phyloP scores from a whole-genome alignment of 768 basidiomycete genomes.

The Lactarius deliciosus region DNA sequence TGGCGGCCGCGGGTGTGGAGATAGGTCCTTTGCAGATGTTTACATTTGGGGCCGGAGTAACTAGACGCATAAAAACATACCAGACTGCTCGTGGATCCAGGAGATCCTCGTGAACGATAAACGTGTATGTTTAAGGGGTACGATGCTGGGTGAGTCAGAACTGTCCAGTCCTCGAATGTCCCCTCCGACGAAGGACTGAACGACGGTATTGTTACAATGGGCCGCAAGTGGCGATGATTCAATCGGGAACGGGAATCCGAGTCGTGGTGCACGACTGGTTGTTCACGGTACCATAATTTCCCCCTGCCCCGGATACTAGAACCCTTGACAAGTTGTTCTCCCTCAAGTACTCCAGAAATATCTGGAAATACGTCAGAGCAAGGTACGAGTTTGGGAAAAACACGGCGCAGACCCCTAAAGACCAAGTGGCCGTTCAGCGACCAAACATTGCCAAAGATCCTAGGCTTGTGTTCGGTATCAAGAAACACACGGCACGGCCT shows the following conservation, averaged over 20 bases:
- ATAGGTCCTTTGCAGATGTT: not conserved
- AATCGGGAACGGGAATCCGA: not conserved
- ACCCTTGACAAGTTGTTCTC: not conserved
- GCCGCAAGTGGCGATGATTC: not conserved
- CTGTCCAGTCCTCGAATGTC: not conserved
- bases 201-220: not conserved
- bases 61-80: not conserved
- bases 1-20: not conserved
- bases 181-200: not conserved
- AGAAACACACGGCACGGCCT: not conserved
- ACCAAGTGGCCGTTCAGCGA: not conserved
- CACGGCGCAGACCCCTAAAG: not conserved
- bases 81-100: not conserved
- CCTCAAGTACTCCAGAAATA: not conserved
- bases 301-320: not conserved
- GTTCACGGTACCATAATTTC: not conserved
- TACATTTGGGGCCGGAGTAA: not conserved
- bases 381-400: not conserved
- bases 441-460: not conserved
- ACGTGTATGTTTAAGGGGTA: not conserved
- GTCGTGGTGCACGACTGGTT: not conserved
- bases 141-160: not conserved
- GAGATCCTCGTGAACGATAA: not conserved
- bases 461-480: not conserved
- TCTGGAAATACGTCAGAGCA: not conserved